phyloP scores from a whole-genome alignment of 1,284 basidiomycete species.

The Trametes sp. region DNA sequence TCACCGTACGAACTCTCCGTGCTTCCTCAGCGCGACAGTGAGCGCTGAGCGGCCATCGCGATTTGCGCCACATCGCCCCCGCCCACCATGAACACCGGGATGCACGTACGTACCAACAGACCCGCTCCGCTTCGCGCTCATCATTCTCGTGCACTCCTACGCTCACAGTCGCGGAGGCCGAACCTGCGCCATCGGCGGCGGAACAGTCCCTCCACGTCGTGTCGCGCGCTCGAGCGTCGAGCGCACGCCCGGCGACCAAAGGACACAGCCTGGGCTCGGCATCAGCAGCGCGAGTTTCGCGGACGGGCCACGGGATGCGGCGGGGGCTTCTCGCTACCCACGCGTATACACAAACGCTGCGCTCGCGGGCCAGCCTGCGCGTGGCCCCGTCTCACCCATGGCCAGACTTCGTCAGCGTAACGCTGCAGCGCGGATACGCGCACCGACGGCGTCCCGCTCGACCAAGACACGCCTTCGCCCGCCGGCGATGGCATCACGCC shows the following conservation, averaged over 20 bases:
- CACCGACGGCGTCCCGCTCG: too few relatives aligned
- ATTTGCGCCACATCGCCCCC: neutral
- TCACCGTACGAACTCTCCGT: neutral
- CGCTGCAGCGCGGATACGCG: too few relatives aligned
- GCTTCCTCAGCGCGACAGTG: neutral
- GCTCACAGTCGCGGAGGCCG: slow-evolving; percentile 6
- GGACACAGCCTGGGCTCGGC: neutral
- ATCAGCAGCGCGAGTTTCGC: neutral
- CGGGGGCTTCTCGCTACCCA: neutral
- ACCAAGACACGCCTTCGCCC: neutral
- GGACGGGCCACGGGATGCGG: neutral
- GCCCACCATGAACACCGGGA: neutral
- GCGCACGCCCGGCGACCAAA: neutral
- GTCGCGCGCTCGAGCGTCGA: neutral
- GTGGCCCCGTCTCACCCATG: too few relatives aligned
- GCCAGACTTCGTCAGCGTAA: too few relatives aligned
- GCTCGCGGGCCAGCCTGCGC: neutral
- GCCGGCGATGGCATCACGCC: slow-evolving; percentile 14
- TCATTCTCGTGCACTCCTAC: slow-evolving; percentile 3
- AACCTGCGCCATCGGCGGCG: neutral
- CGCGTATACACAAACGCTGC: neutral
- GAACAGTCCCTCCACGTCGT: neutral
- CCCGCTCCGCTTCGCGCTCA: slow-evolving; percentile 1
- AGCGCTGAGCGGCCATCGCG: neutral
- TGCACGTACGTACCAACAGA: slow-evolving; percentile 5